Evolutionary conservation across 1,284 basidiomycete species (phyloP).

Genomic region (Sporisorium scitamineum): DNA sequence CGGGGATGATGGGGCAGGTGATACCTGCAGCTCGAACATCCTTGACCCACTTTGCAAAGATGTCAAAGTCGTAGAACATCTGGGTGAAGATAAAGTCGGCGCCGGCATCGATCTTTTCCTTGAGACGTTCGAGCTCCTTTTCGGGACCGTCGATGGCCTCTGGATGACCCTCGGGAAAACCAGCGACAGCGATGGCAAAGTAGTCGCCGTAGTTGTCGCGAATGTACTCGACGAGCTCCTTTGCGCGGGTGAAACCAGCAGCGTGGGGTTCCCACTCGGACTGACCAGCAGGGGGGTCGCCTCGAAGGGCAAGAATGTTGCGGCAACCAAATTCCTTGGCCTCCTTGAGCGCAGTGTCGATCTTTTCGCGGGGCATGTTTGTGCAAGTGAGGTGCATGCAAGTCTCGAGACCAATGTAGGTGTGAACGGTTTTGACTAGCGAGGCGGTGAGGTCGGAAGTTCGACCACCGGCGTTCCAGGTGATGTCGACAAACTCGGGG

Average conservation of each 20-base stretch:
- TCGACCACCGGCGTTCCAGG: slow-evolving; percentile 96
- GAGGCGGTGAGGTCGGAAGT: slow-evolving; percentile 75
- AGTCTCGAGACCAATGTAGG: slow-evolving; percentile 68
- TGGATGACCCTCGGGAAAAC: slow-evolving; percentile 76
- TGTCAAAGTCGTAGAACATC: slow-evolving; percentile 91
- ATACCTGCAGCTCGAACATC: slow-evolving; percentile 75
- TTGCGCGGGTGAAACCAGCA: slow-evolving; percentile 64
- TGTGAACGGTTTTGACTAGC: slow-evolving; percentile 85
- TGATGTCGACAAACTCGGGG: slow-evolving; percentile 98
- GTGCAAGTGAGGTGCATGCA: slow-evolving; percentile 70
- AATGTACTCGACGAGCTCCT: slow-evolving; percentile 67
- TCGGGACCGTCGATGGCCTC: slow-evolving; percentile 69
- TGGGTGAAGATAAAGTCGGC: slow-evolving; percentile 93
- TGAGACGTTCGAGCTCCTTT: slow-evolving; percentile 84
- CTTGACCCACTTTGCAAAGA: slow-evolving; percentile 87
- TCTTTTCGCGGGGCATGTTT: slow-evolving; percentile 86
- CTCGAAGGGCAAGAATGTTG: slow-evolving; percentile 93
- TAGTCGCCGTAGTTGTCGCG: slow-evolving; percentile 66
- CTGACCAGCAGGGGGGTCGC: slow-evolving; percentile 69
- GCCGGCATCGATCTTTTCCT: slow-evolving; percentile 86
- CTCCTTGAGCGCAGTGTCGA: slow-evolving; percentile 90
- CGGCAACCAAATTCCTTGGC: slow-evolving; percentile 91
- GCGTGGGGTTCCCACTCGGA: slow-evolving; percentile 72
- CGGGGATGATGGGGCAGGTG: slow-evolving; percentile 92
- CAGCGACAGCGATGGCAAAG: slow-evolving; percentile 68